Conservation (phyloP, 345 rosid genomes). For the Passiflora organensis region DNA sequence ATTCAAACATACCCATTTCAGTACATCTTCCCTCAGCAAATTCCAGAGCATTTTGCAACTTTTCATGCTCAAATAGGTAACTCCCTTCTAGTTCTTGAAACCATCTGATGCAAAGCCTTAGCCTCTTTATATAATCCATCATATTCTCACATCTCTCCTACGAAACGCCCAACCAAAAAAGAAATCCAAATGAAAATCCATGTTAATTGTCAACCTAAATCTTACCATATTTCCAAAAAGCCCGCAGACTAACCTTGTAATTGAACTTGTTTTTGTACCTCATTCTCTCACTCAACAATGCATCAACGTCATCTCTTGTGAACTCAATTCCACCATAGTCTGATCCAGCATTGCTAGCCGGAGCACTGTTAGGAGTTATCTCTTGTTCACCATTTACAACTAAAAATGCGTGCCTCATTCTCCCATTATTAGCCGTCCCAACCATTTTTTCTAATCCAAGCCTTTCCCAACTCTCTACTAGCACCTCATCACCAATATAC, state of each 20-base stretch:
- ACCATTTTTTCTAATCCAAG: slow-evolving; percentile 27
- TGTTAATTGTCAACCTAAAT: too few relatives aligned
- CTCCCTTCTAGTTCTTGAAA: slow-evolving; percentile 88
- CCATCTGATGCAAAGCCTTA: slow-evolving; percentile 93
- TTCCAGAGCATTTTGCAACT: slow-evolving; percentile 60
- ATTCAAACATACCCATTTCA: slow-evolving; percentile 61
- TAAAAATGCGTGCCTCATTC: slow-evolving; percentile 30
- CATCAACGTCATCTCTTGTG: slow-evolving; percentile 39
- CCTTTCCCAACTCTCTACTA: slow-evolving; percentile 10
- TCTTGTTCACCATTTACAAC: slow-evolving; percentile 34
- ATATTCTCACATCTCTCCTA: slow-evolving; percentile 96
- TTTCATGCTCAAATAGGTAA: slow-evolving; percentile 79
- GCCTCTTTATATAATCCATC: slow-evolving; percentile 86
- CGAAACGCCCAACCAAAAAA: slow-evolving; percentile 21
- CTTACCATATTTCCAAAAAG: background rate
- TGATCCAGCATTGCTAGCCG: slow-evolving; percentile 40
- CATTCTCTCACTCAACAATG: slow-evolving; percentile 33
- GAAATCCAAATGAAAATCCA: too few relatives aligned
- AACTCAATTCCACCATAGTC: slow-evolving; percentile 45
- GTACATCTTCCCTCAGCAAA: slow-evolving; percentile 59
- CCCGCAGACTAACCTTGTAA: slow-evolving; percentile 54
- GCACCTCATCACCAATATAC: slow-evolving; percentile 21
- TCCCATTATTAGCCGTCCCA: slow-evolving; percentile 26
- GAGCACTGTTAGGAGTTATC: slow-evolving; percentile 23
- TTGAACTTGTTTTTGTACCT: slow-evolving; percentile 50